Evolutionary conservation across 148 eudicot species (phyloP).

Genomic region (Polygonum aviculare): DNA sequence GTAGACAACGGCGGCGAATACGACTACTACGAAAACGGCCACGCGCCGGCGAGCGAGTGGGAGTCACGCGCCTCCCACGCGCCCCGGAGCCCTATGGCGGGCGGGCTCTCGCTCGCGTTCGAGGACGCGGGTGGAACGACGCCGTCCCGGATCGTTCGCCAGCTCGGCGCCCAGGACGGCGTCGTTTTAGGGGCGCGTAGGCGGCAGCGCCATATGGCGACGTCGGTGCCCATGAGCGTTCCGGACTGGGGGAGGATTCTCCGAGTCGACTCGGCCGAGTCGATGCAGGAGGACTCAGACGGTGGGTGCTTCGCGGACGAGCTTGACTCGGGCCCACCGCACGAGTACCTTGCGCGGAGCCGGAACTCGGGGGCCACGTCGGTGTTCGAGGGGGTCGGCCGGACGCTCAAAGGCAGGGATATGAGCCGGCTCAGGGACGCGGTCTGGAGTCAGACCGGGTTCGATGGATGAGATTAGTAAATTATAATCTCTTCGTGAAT

Average conservation of each 20-base stretch:
- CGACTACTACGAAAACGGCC: constrained; percentile 10
- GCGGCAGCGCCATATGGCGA: constrained; percentile 45
- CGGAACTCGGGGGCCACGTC: constrained; percentile 50
- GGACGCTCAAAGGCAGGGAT: constrained; percentile 90
- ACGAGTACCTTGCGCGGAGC: constrained; percentile 72
- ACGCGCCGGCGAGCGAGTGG: constrained; percentile 26
- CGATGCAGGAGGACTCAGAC: constrained; percentile 55
- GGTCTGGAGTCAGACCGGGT: constrained; percentile 93
- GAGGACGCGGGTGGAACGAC: constrained; percentile 34
- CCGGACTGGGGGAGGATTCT: constrained; percentile 90
- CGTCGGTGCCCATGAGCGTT: constrained; percentile 87
- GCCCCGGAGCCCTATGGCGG: constrained; percentile 15
- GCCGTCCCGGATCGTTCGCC: constrained; percentile 62
- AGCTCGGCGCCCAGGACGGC: constrained; percentile 31
- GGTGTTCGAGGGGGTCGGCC: constrained; percentile 84
- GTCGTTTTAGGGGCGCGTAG: constrained; percentile 23
- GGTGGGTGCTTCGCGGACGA: constrained; percentile 31
- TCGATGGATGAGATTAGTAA: constrained; percentile 46
- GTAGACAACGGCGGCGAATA: constrained; percentile 1
- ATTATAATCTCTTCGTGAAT: no score
- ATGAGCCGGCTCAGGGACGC: constrained; percentile 89
- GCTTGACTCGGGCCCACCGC: constrained; percentile 59
- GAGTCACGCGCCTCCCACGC: constrained; percentile 24
- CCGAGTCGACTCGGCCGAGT: constrained; percentile 69
- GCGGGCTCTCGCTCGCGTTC: constrained; percentile 73